phyloP scores from a whole-genome alignment of 495 filamentous ascomycete genomes.

The Parachaetomium inaequale region DNA sequence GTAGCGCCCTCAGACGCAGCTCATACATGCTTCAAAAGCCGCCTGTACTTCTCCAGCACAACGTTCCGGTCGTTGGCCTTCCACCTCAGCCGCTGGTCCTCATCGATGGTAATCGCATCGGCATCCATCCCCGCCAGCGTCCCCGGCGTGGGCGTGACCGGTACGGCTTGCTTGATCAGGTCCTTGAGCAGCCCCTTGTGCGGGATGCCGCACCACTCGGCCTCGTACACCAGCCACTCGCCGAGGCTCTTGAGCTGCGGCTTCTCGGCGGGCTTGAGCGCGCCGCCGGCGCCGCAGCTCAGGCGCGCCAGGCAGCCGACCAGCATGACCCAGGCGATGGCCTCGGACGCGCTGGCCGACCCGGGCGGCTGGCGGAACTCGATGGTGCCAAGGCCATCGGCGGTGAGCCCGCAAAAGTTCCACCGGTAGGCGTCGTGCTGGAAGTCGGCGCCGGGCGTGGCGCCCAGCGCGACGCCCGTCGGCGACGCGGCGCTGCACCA shows the following conservation, averaged over 20 bases:
- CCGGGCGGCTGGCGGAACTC: constrained; percentile 31
- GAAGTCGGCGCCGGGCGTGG: constrained; percentile 18
- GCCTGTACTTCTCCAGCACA: constrained; percentile 22
- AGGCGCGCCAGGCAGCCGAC: constrained; percentile 30
- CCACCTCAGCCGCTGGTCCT: constrained; percentile 23
- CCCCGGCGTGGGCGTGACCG: not conserved
- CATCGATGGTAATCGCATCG: constrained; percentile 22
- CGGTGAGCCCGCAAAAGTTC: constrained; percentile 23
- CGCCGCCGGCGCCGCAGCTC: constrained; percentile 18
- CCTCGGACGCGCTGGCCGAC: constrained; percentile 17
- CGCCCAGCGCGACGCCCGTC: constrained; percentile 24
- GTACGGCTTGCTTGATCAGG: constrained; percentile 23
- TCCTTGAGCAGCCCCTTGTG: constrained; percentile 16
- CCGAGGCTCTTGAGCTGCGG: constrained; percentile 28
- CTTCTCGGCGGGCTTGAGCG: constrained; percentile 13
- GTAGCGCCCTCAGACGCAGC: not conserved
- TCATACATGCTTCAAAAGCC: constrained; percentile 13
- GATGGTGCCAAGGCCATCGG: constrained; percentile 22
- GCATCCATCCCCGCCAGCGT: constrained; percentile 15
- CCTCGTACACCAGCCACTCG: constrained; percentile 38
- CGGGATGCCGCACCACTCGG: constrained; percentile 18
- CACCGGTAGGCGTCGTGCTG: constrained; percentile 26
- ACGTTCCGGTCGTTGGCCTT: constrained; percentile 21
- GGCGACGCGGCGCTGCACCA: constrained; percentile 23
- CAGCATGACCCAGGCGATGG: constrained; percentile 28